Evolutionary conservation across 352 stramenopile species (phyloP), one percentile per base, ranked within the genome.

Genomic region (Globisporangium cederbergense): DNA sequence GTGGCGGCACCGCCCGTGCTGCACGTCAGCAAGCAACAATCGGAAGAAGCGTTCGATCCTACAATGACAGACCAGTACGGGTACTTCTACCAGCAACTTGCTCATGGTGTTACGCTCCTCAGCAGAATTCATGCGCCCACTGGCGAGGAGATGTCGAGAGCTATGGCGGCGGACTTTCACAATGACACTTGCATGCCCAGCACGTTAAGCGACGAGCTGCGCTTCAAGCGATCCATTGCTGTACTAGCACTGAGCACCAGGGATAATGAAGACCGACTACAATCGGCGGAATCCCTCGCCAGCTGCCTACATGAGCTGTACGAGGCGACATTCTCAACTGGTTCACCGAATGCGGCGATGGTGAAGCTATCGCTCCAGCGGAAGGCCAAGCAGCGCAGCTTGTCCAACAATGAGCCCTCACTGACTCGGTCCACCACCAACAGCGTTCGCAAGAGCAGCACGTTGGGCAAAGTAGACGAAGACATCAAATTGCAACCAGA

Each of bases 1-100:
- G 25, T 25, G 34, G 50, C 16, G 0, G 11, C 42, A 28, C 18
- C 40, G 28, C 25, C 16, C 18, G 10, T 59, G 11, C 53, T 59
- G 1, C 53, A 59, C 13, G 8, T 16, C 6, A 46, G 32, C n/a
- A 8, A 14, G 7, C 40, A 49, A 32, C 20, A 34, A 10, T 11
- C 11, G 22, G 10, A 40, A 53, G 11, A 14, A 38, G 56, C 14
- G 28, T 4, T 16, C 7, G 22, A 6, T 2, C 10, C n/a, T 47
- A 5, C 53, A 25, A 6, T 20, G 11, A 62, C 46, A 2, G 40
- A 25, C 3, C 13, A n/a, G 10, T 62, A 62, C 4, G 1, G 25
- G 30, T 30, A 2, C 25, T 52, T 62, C 22, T 62, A 62, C 18
- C 38, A 53, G 40, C 57, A 43, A 25, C 57, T 62, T 5, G 57